phyloP scores from a whole-genome alignment of 2,329 filamentous ascomycete genomes.

The Clonostachys rosea region DNA sequence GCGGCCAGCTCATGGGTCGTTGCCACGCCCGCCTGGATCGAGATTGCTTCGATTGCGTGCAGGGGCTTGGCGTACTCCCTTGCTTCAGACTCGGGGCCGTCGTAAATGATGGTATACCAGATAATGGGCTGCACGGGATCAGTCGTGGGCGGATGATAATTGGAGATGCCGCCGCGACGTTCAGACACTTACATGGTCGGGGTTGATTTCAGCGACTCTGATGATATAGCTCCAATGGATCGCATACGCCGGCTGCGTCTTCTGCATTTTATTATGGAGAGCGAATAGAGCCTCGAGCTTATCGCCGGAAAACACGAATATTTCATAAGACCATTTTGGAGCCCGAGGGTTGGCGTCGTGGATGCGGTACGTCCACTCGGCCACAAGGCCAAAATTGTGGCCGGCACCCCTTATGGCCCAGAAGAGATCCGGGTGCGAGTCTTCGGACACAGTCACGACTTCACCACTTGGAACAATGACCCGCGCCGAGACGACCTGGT shows the following conservation, averaged over 20 bases:
- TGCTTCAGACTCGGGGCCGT: constrained; percentile 32
- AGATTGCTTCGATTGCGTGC: constrained; percentile 29
- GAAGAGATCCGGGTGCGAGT: constrained; percentile 31
- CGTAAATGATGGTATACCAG: constrained; percentile 33
- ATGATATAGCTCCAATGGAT: constrained; percentile 42
- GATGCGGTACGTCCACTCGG: constrained; percentile 36
- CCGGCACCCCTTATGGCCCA: constrained; percentile 40
- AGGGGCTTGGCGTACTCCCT: constrained; percentile 34
- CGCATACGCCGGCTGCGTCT: constrained; percentile 7
- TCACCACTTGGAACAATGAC: constrained; percentile 43
- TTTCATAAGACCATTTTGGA: constrained; percentile 28
- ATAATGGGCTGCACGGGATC: constrained; percentile 19
- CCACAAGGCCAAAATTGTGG: constrained; percentile 53
- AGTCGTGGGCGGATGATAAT: background rate
- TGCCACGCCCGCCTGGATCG: constrained; percentile 22
- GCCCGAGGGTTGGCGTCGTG: constrained; percentile 30
- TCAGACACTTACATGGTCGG: background rate
- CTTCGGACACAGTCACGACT: constrained; percentile 24
- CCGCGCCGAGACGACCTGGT: constrained; percentile 42
- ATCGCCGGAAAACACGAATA: constrained; percentile 23
- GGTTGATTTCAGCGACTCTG: constrained; percentile 21
- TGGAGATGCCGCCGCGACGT: background rate
- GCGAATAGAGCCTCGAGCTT: constrained; percentile 9
- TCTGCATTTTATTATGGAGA: constrained; percentile 25
- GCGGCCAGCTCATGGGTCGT: constrained; percentile 35